Conservation (phyloP, 345 rosid species). For the Salix viminalis region DNA sequence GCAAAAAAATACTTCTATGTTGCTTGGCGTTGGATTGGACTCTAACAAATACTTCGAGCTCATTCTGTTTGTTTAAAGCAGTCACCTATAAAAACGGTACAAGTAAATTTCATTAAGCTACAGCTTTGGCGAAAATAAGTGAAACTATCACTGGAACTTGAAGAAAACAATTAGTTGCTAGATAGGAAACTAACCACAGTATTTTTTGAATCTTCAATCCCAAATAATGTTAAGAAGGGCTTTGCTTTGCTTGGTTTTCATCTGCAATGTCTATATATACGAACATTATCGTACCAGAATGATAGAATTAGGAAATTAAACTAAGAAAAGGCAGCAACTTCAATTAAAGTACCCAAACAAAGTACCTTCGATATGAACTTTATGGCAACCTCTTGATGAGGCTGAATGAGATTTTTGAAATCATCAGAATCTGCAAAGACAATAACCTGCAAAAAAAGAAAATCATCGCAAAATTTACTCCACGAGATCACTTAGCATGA, state of each 20-base stretch:
- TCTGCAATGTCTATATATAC: conserved; percentile 53
- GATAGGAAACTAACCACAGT: conserved; percentile 46
- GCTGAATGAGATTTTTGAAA: conserved; percentile 43
- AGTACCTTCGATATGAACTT: conserved; percentile 65
- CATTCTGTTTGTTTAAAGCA: too few species aligned
- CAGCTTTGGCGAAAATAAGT: conserved; percentile 8
- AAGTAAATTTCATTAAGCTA: conserved; percentile 14
- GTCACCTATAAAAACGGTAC: conserved; percentile 7
- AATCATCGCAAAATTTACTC: not conserved
- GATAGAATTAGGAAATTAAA: conserved; percentile 10
- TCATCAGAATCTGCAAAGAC: conserved; percentile 63
- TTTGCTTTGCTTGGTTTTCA: conserved; percentile 71
- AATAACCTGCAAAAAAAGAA: conserved; percentile 44
- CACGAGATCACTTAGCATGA: not conserved
- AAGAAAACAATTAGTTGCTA: not conserved
- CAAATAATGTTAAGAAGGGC: conserved; percentile 62
- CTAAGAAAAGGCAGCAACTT: not conserved
- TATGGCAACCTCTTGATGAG: conserved; percentile 66
- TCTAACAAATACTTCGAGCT: too few species aligned
- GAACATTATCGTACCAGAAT: conserved; percentile 62
- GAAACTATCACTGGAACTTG: not conserved
- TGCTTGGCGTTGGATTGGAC: too few species aligned
- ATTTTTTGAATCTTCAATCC: conserved; percentile 60
- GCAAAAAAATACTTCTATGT: too few species aligned
- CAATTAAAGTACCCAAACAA: conserved; percentile 1